Evolutionary conservation across 2,329 filamentous ascomycete genomes (phyloP).

Genomic region (Talaromyces funiculosus): DNA sequence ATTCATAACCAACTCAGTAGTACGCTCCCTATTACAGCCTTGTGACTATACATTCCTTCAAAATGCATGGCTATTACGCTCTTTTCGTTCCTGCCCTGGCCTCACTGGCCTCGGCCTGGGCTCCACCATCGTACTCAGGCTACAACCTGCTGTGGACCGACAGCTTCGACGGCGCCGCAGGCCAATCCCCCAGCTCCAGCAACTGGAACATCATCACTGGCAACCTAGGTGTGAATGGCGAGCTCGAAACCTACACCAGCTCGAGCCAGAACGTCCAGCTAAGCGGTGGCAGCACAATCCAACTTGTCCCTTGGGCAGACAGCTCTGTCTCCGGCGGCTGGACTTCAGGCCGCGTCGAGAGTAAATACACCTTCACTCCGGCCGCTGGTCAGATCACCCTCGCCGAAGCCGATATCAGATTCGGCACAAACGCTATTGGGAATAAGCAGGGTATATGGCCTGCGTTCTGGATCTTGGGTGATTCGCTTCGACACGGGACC

Average conservation of each 20-base stretch:
- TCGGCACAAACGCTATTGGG: conserved; percentile 7
- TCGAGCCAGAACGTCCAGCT: conserved; percentile 9
- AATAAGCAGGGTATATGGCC: conserved; percentile 13
- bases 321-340: conserved; percentile 11
- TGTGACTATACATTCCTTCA: neutral
- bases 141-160: conserved; percentile 10
- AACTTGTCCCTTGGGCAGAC: conserved; percentile 11
- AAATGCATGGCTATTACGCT: neutral
- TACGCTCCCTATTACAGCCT: neutral
- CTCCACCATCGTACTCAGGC: conserved; percentile 10
- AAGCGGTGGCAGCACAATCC: conserved; percentile 11
- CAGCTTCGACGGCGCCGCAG: conserved; percentile 3
- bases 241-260: conserved; percentile 13
- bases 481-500: conserved; percentile 7
- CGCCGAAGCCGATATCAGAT: conserved; percentile 12
- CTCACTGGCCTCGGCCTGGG: conserved; percentile 10
- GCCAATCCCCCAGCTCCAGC: conserved; percentile 1
- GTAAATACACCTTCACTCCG: conserved; percentile 11
- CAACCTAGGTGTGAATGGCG: conserved; percentile 6
- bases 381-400: conserved; percentile 3
- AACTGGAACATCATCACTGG: conserved; percentile 14
- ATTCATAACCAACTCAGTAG: neutral
- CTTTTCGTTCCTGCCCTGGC: neutral
- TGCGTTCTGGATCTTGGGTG: conserved; percentile 10
- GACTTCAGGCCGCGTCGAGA: conserved; percentile 13